Evolutionary conservation across 116 monocot species (phyloP), one percentile per base, ranked within the genome.

Genomic region (Trichopus zeylanicus): DNA sequence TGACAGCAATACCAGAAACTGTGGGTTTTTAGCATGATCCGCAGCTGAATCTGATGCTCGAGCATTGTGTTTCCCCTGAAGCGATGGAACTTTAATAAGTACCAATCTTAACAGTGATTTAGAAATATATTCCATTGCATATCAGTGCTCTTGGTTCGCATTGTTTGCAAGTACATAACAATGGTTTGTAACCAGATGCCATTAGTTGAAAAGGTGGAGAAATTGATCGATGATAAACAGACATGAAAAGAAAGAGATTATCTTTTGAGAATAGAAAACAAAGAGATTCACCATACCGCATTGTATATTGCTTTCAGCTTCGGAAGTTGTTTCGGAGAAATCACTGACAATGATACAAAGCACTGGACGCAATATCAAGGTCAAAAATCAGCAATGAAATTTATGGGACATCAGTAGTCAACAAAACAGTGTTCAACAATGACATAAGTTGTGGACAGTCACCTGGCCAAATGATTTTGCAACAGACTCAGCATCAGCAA

Each of bases 401-500:
- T 38, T 4, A 7, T 24, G 12, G 42, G 22, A 38, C 37, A 60
- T 8, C 1, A 18, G 37, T 0, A 31, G 19, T 59, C 29, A 51
- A 33, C 48, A 53, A 48, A 59, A 52, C 11, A 5, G 7, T 23
- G 6, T 6, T 7, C 46, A 23, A 15, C 25, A 49, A 15, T 34
- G 56, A 32, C 23, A 10, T 8, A 33, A 68, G 46, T 57, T 37
- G 38, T 46, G 23, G 42, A 55, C n/a, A n/a, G n/a, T 54, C 30
- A 82, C 97, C 81, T 77, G 91, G 57, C 75, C 31, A 73, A 97
- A 87, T 61, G 82, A 87, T 74, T 80, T 91, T 71, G 87, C 91
- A 60, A 91, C 79, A 59, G 84, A 66, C 56, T 91, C 91, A 53
- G 97, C 97, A 78, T 97, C 97, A 54, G 78, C 73, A 79, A 97